These are phyloP conservation scores for Basidioascus undulatus DNA, from an alignment of 768 basidiomycete species.

Conservation along the genomic window DNA sequence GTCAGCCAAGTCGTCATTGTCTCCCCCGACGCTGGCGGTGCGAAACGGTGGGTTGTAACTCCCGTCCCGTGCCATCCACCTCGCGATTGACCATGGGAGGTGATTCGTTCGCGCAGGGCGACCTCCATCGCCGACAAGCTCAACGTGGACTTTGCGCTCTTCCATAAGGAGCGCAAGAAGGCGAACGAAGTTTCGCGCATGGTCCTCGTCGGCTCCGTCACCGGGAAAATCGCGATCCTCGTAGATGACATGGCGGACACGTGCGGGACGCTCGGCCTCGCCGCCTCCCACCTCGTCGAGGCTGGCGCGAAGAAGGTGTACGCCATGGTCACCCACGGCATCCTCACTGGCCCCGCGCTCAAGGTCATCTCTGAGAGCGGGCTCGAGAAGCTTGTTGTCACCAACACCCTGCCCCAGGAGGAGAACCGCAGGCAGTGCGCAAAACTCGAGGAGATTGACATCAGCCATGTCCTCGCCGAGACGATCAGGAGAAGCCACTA, in stretches of 20 bases:
- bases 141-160: conserved; percentile 90
- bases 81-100: background rate
- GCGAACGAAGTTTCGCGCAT: conserved; percentile 84
- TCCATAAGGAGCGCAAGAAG: conserved; percentile 97
- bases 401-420: conserved; percentile 84
- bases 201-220: conserved; percentile 84
- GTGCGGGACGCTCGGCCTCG: conserved; percentile 78
- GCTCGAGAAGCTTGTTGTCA: conserved; percentile 85
- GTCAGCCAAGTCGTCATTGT: conserved; percentile 75
- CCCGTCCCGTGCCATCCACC: background rate
- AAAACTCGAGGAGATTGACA: conserved; percentile 82
- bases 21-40: conserved; percentile 92
- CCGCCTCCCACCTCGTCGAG: conserved; percentile 65
- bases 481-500: conserved; percentile 83
- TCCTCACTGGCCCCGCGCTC: conserved; percentile 73
- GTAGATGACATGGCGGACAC: conserved; percentile 99
- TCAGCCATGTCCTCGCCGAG: conserved; percentile 84
- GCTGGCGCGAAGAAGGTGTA: conserved; percentile 67
- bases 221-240: conserved; percentile 74
- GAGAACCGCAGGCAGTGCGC: conserved; percentile 43
- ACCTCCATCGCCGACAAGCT: conserved; percentile 90
- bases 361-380: conserved; percentile 41
- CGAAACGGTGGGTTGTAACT: conserved; percentile 45
- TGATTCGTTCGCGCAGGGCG: conserved; percentile 31
- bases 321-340: conserved; percentile 90